phyloP scores from a whole-genome alignment of 768 basidiomycete genomes.

The Kwoniella pini region DNA sequence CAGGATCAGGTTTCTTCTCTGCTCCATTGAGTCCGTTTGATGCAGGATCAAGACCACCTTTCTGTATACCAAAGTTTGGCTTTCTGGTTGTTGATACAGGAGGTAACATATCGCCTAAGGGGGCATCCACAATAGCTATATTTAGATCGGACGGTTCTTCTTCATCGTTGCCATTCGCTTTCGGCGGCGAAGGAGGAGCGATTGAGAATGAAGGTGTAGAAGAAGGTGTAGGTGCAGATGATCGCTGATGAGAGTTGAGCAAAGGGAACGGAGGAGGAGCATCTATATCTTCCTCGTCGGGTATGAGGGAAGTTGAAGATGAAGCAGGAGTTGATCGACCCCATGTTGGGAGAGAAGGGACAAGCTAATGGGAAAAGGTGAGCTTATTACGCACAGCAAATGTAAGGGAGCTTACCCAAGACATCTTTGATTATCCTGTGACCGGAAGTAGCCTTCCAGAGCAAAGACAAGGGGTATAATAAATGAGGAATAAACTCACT shows the following conservation, averaged over 20 bases:
- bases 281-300: conserved; percentile 44
- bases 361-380: conserved; percentile 30
- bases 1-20: conserved; percentile 3
- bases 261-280: conserved; percentile 54
- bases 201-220: conserved; percentile 34
- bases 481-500: background rate
- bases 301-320: conserved; percentile 12
- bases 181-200: conserved; percentile 41
- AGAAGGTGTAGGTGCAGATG: conserved; percentile 29
- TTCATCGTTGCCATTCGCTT: conserved; percentile 4
- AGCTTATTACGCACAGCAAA: background rate
- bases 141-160: conserved; percentile 40
- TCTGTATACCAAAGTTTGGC: conserved; percentile 43
- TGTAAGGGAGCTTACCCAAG: conserved; percentile 18
- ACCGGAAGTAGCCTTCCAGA: background rate
- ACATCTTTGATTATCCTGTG: conserved; percentile 5
- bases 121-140: conserved; percentile 40
- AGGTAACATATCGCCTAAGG: conserved; percentile 47
- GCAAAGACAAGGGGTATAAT: background rate
- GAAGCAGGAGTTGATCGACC: conserved; percentile 8
- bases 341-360: conserved; percentile 20
- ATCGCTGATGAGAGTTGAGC: conserved; percentile 52
- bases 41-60: conserved; percentile 29
- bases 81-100: conserved; percentile 45
- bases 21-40: background rate